These are phyloP conservation scores for Buddleja alternifolia DNA, from an alignment of 257 asterid genomes.

Conservation along the genomic window DNA sequence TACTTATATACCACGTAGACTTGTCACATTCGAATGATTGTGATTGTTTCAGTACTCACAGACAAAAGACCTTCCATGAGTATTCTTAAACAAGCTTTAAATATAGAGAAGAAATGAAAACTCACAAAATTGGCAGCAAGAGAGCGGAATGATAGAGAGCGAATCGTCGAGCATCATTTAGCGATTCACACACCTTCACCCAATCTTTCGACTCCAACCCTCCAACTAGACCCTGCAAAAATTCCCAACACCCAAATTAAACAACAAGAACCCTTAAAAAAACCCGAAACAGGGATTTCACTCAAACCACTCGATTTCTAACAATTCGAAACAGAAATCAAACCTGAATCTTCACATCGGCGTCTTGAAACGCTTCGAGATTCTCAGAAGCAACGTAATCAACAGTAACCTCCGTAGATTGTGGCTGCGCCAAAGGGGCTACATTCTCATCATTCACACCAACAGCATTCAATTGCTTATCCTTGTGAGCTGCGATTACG, in stretches of 20 bases:
- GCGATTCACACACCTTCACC: conserved; percentile 87
- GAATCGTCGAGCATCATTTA: conserved; percentile 79
- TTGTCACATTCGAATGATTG: too few species aligned
- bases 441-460: conserved; percentile 75
- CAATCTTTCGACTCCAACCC: conserved; percentile 95
- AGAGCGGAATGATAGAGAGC: conserved; percentile 66
- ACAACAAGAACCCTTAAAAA: not conserved
- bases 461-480: conserved; percentile 35
- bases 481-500: conserved; percentile 41
- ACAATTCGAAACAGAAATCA: conserved; percentile 1
- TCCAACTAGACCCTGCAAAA: conserved; percentile 67
- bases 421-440: conserved; percentile 44
- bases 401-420: conserved; percentile 56
- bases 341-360: conserved; percentile 70
- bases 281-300: not conserved
- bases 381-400: conserved; percentile 76
- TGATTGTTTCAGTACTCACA: too few species aligned
- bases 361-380: conserved; percentile 61
- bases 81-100: not conserved
- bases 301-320: not conserved
- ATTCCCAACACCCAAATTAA: not conserved
- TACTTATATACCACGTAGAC: too few species aligned
- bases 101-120: not conserved
- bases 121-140: conserved; percentile 79
- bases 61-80: too few species aligned